Percentiles rank a stretch among this genome's conserved stretches.
Evolutionary conservation across 176 grass and related monocot genomes (phyloP).

Genomic region (Carex pumila): DNA sequence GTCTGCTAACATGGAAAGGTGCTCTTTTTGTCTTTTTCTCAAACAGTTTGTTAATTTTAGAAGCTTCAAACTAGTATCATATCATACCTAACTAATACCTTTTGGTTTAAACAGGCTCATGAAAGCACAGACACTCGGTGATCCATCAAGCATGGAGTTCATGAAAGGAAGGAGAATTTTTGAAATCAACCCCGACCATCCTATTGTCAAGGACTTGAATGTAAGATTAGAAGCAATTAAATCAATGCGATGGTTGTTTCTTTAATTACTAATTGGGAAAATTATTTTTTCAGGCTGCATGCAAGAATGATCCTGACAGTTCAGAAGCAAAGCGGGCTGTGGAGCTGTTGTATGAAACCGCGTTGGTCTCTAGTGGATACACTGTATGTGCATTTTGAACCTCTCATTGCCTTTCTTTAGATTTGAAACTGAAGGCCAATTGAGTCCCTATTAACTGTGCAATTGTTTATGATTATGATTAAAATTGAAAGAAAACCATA

Average conservation of each 20-base stretch:
- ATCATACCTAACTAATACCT: conserved; percentile 21
- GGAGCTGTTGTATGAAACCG: conserved; percentile 82
- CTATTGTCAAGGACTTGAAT: conserved; percentile 86
- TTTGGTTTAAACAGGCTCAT: conserved; percentile 49
- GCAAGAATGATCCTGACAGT: conserved; percentile 83
- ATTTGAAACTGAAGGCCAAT: not conserved
- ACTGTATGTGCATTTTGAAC: conserved; percentile 42
- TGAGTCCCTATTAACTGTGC: not conserved
- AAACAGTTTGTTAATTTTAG: not conserved
- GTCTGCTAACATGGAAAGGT: conserved; percentile 99
- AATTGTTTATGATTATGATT: not conserved
- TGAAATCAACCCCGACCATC: conserved; percentile 81
- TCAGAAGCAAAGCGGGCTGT: conserved; percentile 78
- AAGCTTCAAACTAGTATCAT: not conserved
- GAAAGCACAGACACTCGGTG: conserved; percentile 98
- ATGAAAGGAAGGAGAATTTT: conserved; percentile 94
- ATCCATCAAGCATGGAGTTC: conserved; percentile 88
- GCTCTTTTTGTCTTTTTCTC: not conserved
- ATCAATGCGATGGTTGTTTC: not conserved
- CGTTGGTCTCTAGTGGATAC: conserved; percentile 97
- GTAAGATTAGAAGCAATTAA: conserved; percentile 31
- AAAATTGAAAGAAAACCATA: not conserved
- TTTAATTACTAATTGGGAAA: not conserved
- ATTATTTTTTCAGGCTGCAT: conserved; percentile 53
- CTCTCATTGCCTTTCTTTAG: not conserved